These are phyloP conservation scores for Apiospora phragmitis DNA, from an alignment of 2,329 filamentous ascomycete genomes.

Conservation along the genomic window DNA sequence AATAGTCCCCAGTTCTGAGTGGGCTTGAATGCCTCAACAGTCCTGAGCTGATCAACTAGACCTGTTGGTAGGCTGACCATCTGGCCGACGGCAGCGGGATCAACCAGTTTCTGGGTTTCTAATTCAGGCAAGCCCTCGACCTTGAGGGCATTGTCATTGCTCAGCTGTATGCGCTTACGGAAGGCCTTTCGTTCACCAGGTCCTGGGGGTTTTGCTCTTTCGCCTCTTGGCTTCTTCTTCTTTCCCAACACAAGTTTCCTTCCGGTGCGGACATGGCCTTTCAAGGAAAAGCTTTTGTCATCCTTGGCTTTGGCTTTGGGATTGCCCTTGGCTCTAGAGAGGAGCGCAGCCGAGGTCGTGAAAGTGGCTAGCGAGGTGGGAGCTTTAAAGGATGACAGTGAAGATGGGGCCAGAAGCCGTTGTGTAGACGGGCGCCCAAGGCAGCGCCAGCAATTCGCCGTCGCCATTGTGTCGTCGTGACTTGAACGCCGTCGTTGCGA, in stretches of 20 bases:
- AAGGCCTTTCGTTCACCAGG: conserved; percentile 84
- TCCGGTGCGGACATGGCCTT: conserved; percentile 32
- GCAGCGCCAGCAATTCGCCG: conserved; percentile 42
- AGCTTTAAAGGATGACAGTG: conserved; percentile 22
- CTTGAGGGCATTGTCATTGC: conserved; percentile 88
- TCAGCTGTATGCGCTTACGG: conserved; percentile 86
- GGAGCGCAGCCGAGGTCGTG: conserved; percentile 25
- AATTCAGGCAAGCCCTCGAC: conserved; percentile 69
- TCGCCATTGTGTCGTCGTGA: conserved; percentile 36
- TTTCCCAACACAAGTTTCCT: conserved; percentile 41
- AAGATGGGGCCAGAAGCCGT: conserved; percentile 25
- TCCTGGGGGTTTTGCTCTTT: conserved; percentile 56
- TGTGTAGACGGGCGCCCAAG: conserved; percentile 38
- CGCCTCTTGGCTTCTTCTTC: conserved; percentile 54
- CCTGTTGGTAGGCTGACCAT: conserved; percentile 69
- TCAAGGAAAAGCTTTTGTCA: conserved; percentile 16
- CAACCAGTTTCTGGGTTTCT: conserved; percentile 52
- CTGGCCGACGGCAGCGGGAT: conserved; percentile 58
- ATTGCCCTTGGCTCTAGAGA: too few relatives aligned
- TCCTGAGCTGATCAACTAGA: conserved; percentile 77
- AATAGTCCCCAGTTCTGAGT: conserved; percentile 89
- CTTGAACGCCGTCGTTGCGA: conserved; percentile 3
- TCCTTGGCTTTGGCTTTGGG: too few relatives aligned
- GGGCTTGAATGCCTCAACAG: conserved; percentile 87
- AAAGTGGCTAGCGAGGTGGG: conserved; percentile 30